Evolutionary conservation across 306 rosid species (phyloP), one percentile per base, ranked within the genome.

Genomic region (Argentina anserina): DNA sequence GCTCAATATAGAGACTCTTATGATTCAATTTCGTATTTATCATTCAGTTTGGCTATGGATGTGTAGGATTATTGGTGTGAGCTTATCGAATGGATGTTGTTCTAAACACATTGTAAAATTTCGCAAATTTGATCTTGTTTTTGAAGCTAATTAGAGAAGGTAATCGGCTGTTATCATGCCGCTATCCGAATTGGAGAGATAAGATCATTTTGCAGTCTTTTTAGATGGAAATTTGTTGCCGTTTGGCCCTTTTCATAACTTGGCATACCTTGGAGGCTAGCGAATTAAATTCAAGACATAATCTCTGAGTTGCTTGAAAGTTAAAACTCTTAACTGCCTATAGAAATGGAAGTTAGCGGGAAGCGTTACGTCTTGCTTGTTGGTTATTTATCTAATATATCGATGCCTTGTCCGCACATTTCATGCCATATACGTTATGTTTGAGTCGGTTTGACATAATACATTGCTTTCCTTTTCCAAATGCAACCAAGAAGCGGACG

Each of bases 11-110:
- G 53, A 49, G 17, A 52, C 50, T 3, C 47, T 21, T 8, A 15
- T 29, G 74, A 36, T 70, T 52, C 64, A 13, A 34, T 69, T 69
- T 36, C 6, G 49, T 28, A 9, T 53, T 70, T 8, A 37, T 70
- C 26, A 7, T 14, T 36, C 74, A 70, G 15, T 69, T 69, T 33
- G 31, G 13, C 5, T 20, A 8, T 29, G 45, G 37, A 28, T 28
- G 0, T 1, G 23, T 21, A 12, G 17, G 15, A 53, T 37, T 70
- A 25, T 23, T 53, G 56, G 23, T 58, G 9, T 20, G 9, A 10
- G 33, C 73, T n/a, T 33, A 21, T n/a, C 6, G 11, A 49, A 70
- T 41, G 28, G 53, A 23, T 71, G 52, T 39, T 28, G 15, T 40
- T 58, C 56, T 11, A 23, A 18, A 6, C 21, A 41, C 31, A 9